Percentiles rank a stretch among this genome's conserved stretches.
Evolutionary conservation across 495 filamentous ascomycete genomes (phyloP).

Genomic region (Cenococcum geophilum): DNA sequence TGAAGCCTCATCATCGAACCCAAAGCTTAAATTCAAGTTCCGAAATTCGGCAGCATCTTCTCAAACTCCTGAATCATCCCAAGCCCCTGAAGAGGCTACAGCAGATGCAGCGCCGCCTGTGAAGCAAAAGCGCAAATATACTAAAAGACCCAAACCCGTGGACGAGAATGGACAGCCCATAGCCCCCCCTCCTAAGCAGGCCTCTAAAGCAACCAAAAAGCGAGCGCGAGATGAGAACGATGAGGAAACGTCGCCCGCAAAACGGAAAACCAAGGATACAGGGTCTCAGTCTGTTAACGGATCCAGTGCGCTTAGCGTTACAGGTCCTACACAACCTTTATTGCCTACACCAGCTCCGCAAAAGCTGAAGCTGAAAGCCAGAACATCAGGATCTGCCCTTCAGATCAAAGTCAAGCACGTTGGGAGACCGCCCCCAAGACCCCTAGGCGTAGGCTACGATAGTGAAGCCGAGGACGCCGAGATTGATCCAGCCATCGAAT

Average conservation of each 20-base stretch:
- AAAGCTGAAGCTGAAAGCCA: constrained; percentile 29
- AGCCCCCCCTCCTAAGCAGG: constrained; percentile 36
- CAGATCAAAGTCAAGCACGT: constrained; percentile 51
- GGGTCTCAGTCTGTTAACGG: background rate
- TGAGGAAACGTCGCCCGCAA: constrained; percentile 34
- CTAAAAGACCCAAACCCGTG: constrained; percentile 32
- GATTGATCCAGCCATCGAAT: constrained; percentile 76
- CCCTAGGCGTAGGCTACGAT: constrained; percentile 82
- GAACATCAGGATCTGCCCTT: constrained; percentile 5
- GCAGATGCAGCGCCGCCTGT: constrained; percentile 17
- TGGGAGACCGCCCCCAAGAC: constrained; percentile 56
- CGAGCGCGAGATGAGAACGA: constrained; percentile 41
- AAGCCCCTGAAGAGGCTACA: constrained; percentile 24
- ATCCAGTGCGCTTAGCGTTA: no score
- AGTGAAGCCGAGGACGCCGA: constrained; percentile 93
- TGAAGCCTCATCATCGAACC: background rate
- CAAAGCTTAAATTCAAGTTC: constrained; percentile 49
- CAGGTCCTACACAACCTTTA: no score
- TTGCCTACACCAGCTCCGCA: background rate
- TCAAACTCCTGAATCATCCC: constrained; percentile 28
- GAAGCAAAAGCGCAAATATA: constrained; percentile 35
- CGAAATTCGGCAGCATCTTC: constrained; percentile 7
- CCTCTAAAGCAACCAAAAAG: constrained; percentile 45
- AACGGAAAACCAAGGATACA: constrained; percentile 23
- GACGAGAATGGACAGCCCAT: constrained; percentile 27